These are phyloP conservation scores for Dothistroma pini DNA, from an alignment of 2,329 filamentous ascomycete species.

Conservation along the genomic window DNA sequence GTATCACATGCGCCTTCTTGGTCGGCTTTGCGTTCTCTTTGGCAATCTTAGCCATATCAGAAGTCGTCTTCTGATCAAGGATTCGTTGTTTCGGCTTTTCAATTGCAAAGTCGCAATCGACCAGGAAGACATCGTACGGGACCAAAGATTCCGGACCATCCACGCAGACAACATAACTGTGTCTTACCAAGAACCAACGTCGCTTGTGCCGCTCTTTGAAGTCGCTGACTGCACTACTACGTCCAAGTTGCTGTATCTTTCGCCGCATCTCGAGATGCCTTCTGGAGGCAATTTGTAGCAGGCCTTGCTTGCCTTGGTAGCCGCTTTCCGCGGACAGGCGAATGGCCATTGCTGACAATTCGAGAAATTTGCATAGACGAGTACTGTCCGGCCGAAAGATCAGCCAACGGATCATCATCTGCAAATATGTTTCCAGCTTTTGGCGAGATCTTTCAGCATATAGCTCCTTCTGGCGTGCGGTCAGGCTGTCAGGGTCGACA, in stretches of 20 bases:
- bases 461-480: constrained; percentile 40
- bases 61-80: constrained; percentile 53
- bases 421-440: constrained; percentile 83
- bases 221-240: constrained; percentile 54
- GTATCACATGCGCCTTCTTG: constrained; percentile 78
- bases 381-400: constrained; percentile 97
- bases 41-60: constrained; percentile 62
- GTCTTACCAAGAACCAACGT: constrained; percentile 97
- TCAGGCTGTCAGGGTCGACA: constrained; percentile 32
- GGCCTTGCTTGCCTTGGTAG: constrained; percentile 97
- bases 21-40: constrained; percentile 52
- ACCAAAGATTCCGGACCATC: constrained; percentile 98
- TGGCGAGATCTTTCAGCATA: constrained; percentile 81
- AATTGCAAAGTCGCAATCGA: constrained; percentile 82
- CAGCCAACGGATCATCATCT: constrained; percentile 91
- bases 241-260: constrained; percentile 23
- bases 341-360: constrained; percentile 89
- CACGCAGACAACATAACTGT: constrained; percentile 97
- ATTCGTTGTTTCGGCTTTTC: constrained; percentile 61
- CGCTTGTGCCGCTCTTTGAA: constrained; percentile 79
- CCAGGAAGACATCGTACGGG: constrained; percentile 97
- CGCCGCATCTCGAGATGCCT: constrained; percentile 50
- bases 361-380: constrained; percentile 89
- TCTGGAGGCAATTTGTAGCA: constrained; percentile 83
- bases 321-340: constrained; percentile 91